Base-by-base conservation (phyloP, 805 yeast species). In the Danielozyma ontarioensis region DNA sequence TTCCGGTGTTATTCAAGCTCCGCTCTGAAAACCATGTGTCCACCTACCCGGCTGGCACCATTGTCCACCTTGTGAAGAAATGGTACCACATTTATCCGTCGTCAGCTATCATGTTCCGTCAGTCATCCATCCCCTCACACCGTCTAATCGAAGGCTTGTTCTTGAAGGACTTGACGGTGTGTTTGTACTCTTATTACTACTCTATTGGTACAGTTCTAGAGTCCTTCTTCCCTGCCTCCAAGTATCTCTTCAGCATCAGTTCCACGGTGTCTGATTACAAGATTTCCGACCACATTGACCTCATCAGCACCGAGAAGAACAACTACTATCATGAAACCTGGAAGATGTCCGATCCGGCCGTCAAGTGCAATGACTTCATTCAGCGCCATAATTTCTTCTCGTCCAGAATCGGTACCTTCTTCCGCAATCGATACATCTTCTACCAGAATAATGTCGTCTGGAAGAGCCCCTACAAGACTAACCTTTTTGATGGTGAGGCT, bases 331-430 rank as follows among this genome's bases (percentile, higher is more conserved):
- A 40, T 17, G 19, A 31, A 11, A 23, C 16, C 13, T 12, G 13
- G 29, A 29, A 16, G 12, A 21, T 14, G 15, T 17, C 18, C 25
- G 16, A 21, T 17, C 32, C 12, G 5, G 17, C 18, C 13, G 13
- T 12, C 19, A 26, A 32, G 7, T 19, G 44, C 16, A 44, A 38
- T 32, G 48, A 48, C n/a, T 29, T 34, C 5, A 33, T 56, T 12
- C 53, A 45, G 35, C 39, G 59, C 15, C 57, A 55, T 26, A 50
- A 47, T 30, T 51, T 48, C 30, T 56, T 48, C 32, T 42, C 54
- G 5, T 35, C 46, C 33, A 40, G 62, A 28, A 13, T 55, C 7
- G 45, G 39, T 33, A 44, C 55, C 12, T 56, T 51, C 34, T 47
- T 56, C 28, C 38, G 41, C 27, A 44, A 45, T 16, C 35, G 60